Evolutionary conservation across 2,329 filamentous ascomycete genomes (phyloP), one percentile per base, ranked within the genome.

Genomic region (Fusarium sp.): DNA sequence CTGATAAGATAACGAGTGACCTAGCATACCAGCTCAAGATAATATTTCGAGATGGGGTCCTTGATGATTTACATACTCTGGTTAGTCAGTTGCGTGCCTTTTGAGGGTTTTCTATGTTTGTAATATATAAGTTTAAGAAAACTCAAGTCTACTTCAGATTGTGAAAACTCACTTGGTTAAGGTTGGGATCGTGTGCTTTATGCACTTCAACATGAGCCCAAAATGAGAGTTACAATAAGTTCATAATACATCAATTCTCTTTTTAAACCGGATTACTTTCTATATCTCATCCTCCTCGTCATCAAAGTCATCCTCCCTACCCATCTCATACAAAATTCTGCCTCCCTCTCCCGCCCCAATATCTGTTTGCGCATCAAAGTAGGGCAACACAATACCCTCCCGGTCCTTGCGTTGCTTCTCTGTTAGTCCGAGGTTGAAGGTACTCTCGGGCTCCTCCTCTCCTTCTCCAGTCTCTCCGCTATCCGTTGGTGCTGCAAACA

Each of bases 261-360:
- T 15, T 24, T 13, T 3, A 5, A 26, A 30, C 3, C 7, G 30
- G 7, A 5, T 15, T 22, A 4, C 6, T 19, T 5, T 54, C 65
- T 80, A 94, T 70, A 95, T 94, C 80, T 97, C 94, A 80, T 97
- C 94, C 75, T 97, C 94, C 75, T 97, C 94, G 61, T 97, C 94
- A 72, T 97, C 94, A 80, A 97, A 98, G 77, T 98, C 94, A 79
- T 99, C 96, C 81, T 98, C 96, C 66, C 89, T 87, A 2, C 94
- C 95, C 92, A 98, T 97, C 72, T 98, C 95, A 77, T 99, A 99
- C 74, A 99, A 76, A 69, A 99, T 99, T 63, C 95, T 86, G 0
- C 96, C 96, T 6, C 96, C 95, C 74, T 97, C 93, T 0, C 94
- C 94, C 1, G 88, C 86, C 2, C 89, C 90, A 51, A 89, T 86